Base-by-base conservation (phyloP, 2,329 filamentous ascomycete species). In the Curvularia sp. region DNA sequence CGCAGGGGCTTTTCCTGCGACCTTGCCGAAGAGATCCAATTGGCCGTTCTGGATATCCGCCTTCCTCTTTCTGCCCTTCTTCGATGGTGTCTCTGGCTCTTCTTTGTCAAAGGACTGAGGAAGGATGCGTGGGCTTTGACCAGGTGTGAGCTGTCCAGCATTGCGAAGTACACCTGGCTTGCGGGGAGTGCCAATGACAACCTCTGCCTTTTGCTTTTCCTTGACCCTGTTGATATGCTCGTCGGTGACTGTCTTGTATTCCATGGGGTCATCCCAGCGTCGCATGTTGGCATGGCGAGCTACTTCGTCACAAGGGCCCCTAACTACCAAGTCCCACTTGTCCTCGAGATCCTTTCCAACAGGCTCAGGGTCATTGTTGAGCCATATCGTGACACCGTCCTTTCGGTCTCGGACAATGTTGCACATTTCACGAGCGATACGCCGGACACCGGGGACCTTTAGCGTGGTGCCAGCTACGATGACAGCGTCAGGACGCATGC, bases 401-500 rank as follows among this genome's bases (percentile, higher is more conserved):
- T 87, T 87, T 54, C 92, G 87, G 69, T 89, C 87, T 61, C 93
- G 86, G n/a, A 96, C 91, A 31, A 92, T 89, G 49, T 89, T 88
- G 75, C 93, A 97, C 85, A 98, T 87, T 77, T 97, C 93, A 75
- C 91, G 91, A 58, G 94, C 93, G 57, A 99, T 89, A 53, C 93
- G 86, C 61, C 91, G 88, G 43, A 97, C 93, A 8, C 95, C 95
- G 0, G 94, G 94, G 49, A 99, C 93, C 75, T 98, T 98, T 68
- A 99, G 81, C 58, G 92, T 97, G 2, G 95, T 99, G 52, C 95
- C 95, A 8, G 97, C 95, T 28, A 99, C 95, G 66, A 99, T 88
- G 26, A 99, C 86, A 18, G 93, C 93, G 75, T 98, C 95, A 0
- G 95, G 94, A 38, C 93, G 86, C 42, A 89, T 86, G 60, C 92